A percentile compares a stretch with the other conserved stretches of the same genome.
These are phyloP conservation scores for Starmera caribaea DNA, from an alignment of 805 yeast genomes.

Conservation along the genomic window DNA sequence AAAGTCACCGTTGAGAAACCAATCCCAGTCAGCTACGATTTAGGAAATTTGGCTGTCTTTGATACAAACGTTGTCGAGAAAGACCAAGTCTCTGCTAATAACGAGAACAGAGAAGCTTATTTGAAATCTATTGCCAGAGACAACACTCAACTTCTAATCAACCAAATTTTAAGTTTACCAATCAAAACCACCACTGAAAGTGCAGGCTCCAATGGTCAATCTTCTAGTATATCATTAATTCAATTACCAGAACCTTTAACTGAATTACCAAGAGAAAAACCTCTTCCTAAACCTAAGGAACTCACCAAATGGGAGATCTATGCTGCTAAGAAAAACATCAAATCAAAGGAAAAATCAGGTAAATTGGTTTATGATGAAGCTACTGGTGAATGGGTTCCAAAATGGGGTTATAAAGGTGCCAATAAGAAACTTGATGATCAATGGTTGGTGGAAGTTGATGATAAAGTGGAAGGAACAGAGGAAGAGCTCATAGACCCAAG, in stretches of 20 bases:
- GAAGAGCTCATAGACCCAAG: conserved; percentile 83
- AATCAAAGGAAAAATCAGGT: conserved; percentile 82
- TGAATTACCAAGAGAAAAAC: conserved; percentile 84
- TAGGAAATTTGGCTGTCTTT: conserved; percentile 85
- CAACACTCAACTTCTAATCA: conserved; percentile 82
- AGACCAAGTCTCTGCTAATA: conserved; percentile 38
- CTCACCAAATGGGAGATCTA: conserved; percentile 95
- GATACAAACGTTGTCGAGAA: conserved; percentile 82
- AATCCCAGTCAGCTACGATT: conserved; percentile 80
- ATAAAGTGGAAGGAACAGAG: conserved; percentile 46
- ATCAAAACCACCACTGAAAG: conserved; percentile 79
- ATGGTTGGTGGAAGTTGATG: conserved; percentile 94
- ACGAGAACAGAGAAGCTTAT: conserved; percentile 53
- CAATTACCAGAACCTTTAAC: conserved; percentile 79
- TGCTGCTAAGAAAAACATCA: conserved; percentile 92
- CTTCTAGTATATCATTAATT: conserved; percentile 71
- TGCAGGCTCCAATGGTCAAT: conserved; percentile 45
- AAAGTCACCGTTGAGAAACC: conserved; percentile 85
- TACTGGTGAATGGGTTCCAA: conserved; percentile 90
- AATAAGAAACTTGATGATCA: conserved; percentile 82
- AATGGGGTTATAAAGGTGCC: conserved; percentile 96
- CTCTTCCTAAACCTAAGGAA: conserved; percentile 86
- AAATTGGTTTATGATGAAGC: conserved; percentile 87
- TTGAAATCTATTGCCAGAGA: conserved; percentile 71
- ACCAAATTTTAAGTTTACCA: conserved; percentile 86